Evolutionary conservation across 176 grass and related monocot genomes (phyloP).

Genomic region (Musa itinerans): DNA sequence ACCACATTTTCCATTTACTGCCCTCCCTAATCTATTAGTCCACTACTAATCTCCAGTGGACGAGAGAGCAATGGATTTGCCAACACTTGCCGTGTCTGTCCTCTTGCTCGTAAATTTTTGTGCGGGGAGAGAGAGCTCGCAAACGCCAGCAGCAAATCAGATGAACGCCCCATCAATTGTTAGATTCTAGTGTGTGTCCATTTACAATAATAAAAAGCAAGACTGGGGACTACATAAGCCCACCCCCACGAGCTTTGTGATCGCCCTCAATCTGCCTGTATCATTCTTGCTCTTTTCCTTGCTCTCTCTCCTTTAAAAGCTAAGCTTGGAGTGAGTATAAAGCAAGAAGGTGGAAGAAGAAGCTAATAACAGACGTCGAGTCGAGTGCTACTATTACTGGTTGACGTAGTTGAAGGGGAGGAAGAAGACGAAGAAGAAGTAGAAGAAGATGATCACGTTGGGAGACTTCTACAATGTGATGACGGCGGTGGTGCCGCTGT

Average conservation of each 20-base stretch:
- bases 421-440: background rate
- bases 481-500: constrained; percentile 97
- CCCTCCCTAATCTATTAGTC: no score
- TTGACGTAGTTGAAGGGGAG: no score
- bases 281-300: background rate
- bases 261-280: background rate
- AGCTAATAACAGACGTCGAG: no score
- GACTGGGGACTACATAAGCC: constrained; percentile 2
- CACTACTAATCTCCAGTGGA: no score
- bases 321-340: no score
- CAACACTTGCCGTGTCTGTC: constrained; percentile 5
- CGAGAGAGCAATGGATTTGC: background rate
- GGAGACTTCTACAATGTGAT: constrained; percentile 79
- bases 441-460: constrained; percentile 1
- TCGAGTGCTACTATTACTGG: no score
- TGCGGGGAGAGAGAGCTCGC: background rate
- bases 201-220: background rate
- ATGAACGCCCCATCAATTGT: background rate
- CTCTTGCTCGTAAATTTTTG: background rate
- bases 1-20: background rate
- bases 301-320: background rate
- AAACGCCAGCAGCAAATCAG: background rate
- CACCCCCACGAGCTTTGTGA: background rate
- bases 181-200: constrained; percentile 10
- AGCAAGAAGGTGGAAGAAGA: no score